These are phyloP conservation scores for Larix kaempferi DNA, from an alignment of 75 land plant species.

Conservation along the genomic window DNA sequence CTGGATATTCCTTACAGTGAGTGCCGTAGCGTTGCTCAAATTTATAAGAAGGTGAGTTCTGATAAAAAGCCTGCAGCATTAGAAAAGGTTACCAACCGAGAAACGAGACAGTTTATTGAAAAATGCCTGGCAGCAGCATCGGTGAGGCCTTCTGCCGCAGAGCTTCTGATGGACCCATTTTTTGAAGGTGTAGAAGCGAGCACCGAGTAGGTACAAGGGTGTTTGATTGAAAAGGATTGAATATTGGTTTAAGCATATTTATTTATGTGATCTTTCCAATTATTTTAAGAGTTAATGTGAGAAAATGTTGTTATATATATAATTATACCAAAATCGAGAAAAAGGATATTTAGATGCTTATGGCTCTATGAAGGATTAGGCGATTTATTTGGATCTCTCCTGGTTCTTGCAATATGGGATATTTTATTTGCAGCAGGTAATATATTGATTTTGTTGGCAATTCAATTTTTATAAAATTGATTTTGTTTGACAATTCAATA, in stretches of 20 bases:
- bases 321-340: too few species aligned
- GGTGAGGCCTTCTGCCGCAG: constrained; percentile 40
- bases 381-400: too few species aligned
- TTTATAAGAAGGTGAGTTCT: constrained; percentile 65
- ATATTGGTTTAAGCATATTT: too few species aligned
- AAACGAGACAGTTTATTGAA: constrained; percentile 35
- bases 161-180: constrained; percentile 41
- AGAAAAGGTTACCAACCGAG: constrained; percentile 33
- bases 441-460: too few species aligned
- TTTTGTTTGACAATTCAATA: too few species aligned
- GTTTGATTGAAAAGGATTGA: too few species aligned
- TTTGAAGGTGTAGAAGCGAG: neutral
- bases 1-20: constrained; percentile 72
- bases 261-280: neutral
- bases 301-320: neutral
- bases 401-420: too few species aligned
- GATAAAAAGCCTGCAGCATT: constrained; percentile 54
- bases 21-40: constrained; percentile 54
- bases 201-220: too few species aligned
- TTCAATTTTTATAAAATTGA: too few species aligned
- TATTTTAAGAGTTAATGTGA: neutral
- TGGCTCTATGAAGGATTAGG: too few species aligned
- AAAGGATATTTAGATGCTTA: too few species aligned
- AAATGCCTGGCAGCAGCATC: constrained; percentile 25
- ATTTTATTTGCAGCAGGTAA: too few species aligned